Conservation (phyloP, 331 rosid species). For the Telfairia occidentalis region DNA sequence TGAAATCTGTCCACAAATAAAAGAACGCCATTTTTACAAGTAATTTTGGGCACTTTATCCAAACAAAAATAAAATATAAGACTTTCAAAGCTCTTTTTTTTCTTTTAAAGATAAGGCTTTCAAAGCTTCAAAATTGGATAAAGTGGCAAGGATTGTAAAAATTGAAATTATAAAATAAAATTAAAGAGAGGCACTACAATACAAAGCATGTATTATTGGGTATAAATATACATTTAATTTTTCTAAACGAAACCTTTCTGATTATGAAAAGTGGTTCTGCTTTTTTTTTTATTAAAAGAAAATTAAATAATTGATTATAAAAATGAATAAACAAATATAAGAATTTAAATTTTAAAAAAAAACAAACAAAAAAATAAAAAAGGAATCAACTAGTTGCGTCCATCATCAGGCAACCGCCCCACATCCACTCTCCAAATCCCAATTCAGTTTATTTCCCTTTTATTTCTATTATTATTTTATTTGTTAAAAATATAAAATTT, state of each 20-base stretch:
- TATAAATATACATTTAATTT: constrained; percentile 22
- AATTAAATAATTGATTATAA: neutral
- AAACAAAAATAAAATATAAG: constrained; percentile 3
- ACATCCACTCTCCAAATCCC: neutral
- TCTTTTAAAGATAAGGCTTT: constrained; percentile 11
- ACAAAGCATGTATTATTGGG: constrained; percentile 32
- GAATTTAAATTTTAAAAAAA: neutral
- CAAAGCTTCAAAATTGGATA: constrained; percentile 26
- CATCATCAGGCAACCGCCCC: constrained; percentile 17
- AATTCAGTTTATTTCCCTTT: neutral
- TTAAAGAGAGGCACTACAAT: constrained; percentile 14
- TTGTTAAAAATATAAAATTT: neutral
- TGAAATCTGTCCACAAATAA: neutral
- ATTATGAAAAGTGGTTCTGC: constrained; percentile 26
- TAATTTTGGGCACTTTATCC: constrained; percentile 22
- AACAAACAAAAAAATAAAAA: neutral
- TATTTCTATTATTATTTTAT: neutral
- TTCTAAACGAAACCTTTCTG: constrained; percentile 12
- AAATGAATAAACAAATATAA: neutral
- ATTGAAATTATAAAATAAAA: constrained; percentile 18
- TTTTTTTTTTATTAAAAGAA: constrained; percentile 16
- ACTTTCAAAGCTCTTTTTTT: neutral
- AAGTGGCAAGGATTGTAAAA: constrained; percentile 20
- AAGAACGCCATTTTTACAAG: constrained; percentile 15
- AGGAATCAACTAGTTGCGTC: neutral